Base-by-base conservation (phyloP, 139 green algal genomes). In the Chlamydomonas sphaeroides region DNA sequence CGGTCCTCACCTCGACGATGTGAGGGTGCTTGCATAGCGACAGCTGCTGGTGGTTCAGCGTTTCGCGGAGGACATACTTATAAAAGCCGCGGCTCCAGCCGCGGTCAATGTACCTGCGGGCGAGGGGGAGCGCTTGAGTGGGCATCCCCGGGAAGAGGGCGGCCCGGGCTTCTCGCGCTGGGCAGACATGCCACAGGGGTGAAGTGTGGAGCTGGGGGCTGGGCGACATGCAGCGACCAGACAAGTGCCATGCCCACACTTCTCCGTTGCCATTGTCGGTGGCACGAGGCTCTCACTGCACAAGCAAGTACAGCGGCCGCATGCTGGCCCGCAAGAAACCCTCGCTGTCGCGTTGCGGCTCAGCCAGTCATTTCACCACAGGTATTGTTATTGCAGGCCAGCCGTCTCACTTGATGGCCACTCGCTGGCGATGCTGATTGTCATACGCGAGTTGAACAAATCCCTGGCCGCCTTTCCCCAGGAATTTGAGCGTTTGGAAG, bases 1-100 rank as follows among this genome's bases (percentile, higher is more conserved):
- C n/a, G n/a, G n/a, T n/a, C 45, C 45, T 53, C 45, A 53, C 45
- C 45, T 53, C 45, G 45, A 53, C 45, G 45, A 53, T 53, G 88
- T 99, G 97, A 11, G 96, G 96, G 71, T 99, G 87, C 35, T 76
- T 68, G 57, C 59, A 81, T 1, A 84, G 68, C 15, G 76, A 85
- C 15, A 88, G 59, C 59, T 84, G 68, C 84, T 88, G 84, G 68
- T 88, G 84, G 28, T 88, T 80, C 8, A 88, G 68, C 36, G 73
- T 74, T 45, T 87, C 83, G 3, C 83, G 73, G 0, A 87, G 83
- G 39, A 87, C 83, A 33, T 87, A 87, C 51, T 87, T 87, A 51
- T 83, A 80, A 33, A 84, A 84, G 0, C 49, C 62, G 7, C 41
- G 35, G 11, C 49, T 67, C 74, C 78, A 80, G 36, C 83, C 83